These are phyloP conservation scores for Calonectria henricotiae DNA, from an alignment of 2,329 filamentous ascomycete genomes.

Conservation along the genomic window DNA sequence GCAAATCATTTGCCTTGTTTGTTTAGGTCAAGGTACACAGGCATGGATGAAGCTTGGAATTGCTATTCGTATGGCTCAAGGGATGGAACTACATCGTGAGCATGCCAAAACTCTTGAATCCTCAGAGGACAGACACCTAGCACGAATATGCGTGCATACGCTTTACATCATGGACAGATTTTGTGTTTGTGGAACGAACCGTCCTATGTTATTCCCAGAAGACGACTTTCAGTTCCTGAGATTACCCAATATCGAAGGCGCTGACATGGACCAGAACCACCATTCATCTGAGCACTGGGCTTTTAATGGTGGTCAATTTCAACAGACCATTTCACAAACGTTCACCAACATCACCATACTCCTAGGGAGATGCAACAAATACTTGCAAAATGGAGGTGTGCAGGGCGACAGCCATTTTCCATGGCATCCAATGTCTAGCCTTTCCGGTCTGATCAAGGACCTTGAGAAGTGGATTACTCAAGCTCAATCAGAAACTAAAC, in stretches of 20 bases:
- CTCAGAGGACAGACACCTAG: background rate
- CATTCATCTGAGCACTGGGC: conserved; percentile 4
- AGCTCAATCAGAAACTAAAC: conserved; percentile 2
- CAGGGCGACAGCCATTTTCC: conserved; percentile 43
- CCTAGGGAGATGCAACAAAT: conserved; percentile 35
- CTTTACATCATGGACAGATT: conserved; percentile 39
- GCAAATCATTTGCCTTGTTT: conserved; percentile 31
- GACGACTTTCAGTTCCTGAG: conserved; percentile 17
- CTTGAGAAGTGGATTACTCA: conserved; percentile 24
- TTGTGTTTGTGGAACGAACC: conserved; percentile 37
- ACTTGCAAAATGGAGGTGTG: conserved; percentile 38
- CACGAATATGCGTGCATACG: conserved; percentile 22
- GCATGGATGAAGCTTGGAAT: conserved; percentile 40
- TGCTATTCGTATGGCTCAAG: conserved; percentile 39
- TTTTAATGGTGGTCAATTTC: background rate
- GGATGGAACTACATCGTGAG: conserved; percentile 36
- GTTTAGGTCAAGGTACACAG: conserved; percentile 28
- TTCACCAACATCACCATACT: conserved; percentile 28
- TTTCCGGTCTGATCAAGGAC: conserved; percentile 29
- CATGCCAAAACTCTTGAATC: background rate
- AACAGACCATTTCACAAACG: conserved; percentile 24
- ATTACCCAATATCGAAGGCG: conserved; percentile 2
- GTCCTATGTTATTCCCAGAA: conserved; percentile 37
- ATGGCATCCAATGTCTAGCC: conserved; percentile 38
- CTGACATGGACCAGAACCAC: background rate